Evolutionary conservation across 208 protist species (phyloP).

Genomic region (Leishmania tropica): DNA sequence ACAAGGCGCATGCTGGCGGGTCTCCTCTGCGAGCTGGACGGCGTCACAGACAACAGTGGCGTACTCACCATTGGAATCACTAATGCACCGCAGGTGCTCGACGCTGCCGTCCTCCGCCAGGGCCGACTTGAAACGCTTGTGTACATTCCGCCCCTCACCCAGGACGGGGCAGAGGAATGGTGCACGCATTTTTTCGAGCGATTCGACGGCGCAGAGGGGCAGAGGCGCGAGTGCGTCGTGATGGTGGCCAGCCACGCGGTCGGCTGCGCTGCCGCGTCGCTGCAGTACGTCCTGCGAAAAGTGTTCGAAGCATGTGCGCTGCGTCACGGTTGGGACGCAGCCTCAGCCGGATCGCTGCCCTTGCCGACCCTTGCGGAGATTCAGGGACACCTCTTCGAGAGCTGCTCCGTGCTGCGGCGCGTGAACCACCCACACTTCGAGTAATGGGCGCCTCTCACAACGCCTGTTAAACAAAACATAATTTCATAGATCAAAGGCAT

Average conservation of each 20-base stretch:
- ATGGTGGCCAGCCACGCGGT: conserved; percentile 41
- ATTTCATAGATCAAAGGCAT: not conserved
- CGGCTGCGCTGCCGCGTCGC: conserved; percentile 50
- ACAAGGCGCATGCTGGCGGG: conserved; percentile 92
- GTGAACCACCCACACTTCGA: not conserved
- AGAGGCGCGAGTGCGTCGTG: conserved; percentile 6
- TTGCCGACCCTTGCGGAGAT: conserved; percentile 9
- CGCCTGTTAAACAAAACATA: not conserved
- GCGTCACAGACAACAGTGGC: conserved; percentile 85
- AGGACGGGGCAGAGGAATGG: conserved; percentile 51
- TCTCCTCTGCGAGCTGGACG: conserved; percentile 98
- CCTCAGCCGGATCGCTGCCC: not conserved
- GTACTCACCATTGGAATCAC: conserved; percentile 93
- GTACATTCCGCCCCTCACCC: conserved; percentile 60
- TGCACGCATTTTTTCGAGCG: conserved; percentile 52
- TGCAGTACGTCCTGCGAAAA: conserved; percentile 62
- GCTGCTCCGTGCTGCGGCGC: conserved; percentile 8
- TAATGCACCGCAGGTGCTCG: conserved; percentile 79
- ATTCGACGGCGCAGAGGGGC: conserved; percentile 35
- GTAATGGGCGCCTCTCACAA: not conserved
- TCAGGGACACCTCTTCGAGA: conserved; percentile 22
- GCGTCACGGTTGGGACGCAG: conserved; percentile 7
- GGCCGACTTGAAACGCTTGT: conserved; percentile 91
- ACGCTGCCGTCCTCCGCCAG: conserved; percentile 96
- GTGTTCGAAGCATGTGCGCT: conserved; percentile 50